Evolutionary conservation across 768 basidiomycete genomes (phyloP), one percentile per base, ranked within the genome.

Genomic region (Termitomyces sp.): DNA sequence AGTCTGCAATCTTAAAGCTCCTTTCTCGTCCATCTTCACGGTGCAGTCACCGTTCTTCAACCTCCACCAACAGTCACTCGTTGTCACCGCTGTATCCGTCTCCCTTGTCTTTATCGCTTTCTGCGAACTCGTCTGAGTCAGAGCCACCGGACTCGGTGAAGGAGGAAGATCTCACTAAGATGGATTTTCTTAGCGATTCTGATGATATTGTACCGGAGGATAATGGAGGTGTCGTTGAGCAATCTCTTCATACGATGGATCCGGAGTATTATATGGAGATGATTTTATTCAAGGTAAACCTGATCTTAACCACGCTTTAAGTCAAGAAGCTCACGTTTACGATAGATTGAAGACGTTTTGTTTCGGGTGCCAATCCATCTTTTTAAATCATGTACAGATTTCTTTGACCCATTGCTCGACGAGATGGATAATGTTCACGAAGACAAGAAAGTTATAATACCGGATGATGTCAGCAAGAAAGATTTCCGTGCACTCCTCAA

Each of bases 401-500:
- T 58, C 22, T 61, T 61, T n/a, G 26, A 44, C 12, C 12, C 49
- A 24, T 33, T 44, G 1, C 28, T 57, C 20, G 48, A 54, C n/a
- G 37, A 44, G 4, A 33, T 49, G 15, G 9, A 16, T 16, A 16
- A 20, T 2, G 28, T 24, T 3, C n/a, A 24, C 2, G 48, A 52
- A 13, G 13, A 45, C 7, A 42, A 58, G 29, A 39, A 37, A 18
- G 5, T 51, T 4, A 31, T 61, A 7, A 26, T 13, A 39, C 45
- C 53, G n/a, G 53, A 60, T 22, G 56, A 52, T 18, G 49, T 62
- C 29, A 57, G 16, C 18, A 51, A 42, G 36, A 34, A 31, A 16
- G 62, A 62, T 16, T 62, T 62, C 34, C 58, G 49, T 28, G 59
- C 53, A 5, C 56, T 60, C 3, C 50, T 63, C 18, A 54, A 58